Base-by-base conservation (phyloP, 805 yeast species). In the Ogataea neopini region DNA sequence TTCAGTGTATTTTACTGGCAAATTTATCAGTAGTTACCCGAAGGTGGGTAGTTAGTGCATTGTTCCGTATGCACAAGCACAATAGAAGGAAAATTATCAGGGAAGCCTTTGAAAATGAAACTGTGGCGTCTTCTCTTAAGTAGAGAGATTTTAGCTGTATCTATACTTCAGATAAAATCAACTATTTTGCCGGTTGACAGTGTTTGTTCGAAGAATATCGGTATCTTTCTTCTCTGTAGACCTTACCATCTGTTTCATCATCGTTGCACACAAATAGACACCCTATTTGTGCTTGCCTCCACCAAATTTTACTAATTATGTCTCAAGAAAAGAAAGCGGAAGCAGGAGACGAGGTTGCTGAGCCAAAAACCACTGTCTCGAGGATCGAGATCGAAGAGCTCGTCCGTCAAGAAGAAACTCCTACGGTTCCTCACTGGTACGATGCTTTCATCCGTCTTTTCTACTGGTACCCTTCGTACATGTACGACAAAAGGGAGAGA, bases 381-480 rank as follows among this genome's bases (percentile, higher is more conserved):
- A 14, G 23, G 14, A 45, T 49, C 18, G 52, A 47, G 35, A 34
- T 49, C 6, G 58, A 48, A 29, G 56, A 56, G 30, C 43, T 44
- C 4, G 38, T 45, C 28, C 40, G 44, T 8, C 79, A 75, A 53
- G 74, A 67, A 38, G 60, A 62, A 13, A 53, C 55, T 13, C 56
- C 63, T 11, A 47, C 55, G 2, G 67, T 67, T 26, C 65, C 69
- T 34, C 71, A 73, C 47, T 81, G 83, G 82, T 81, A 74, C 63
- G 72, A 77, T 40, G 81, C 85, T 79, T 81, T 76, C 53, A 72
- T 74, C 71, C 40, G 72, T 63, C 53, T 80, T 70, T 49, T 72
- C 81, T 15, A 72, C 77, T 66, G 82, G 77, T 28, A 61, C 38
- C 65, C 65, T 15, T 30, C 40, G 1, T 40, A 49, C 29, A 23